Conservation (phyloP, 495 filamentous ascomycete species). For the Aspergillus diversus region DNA sequence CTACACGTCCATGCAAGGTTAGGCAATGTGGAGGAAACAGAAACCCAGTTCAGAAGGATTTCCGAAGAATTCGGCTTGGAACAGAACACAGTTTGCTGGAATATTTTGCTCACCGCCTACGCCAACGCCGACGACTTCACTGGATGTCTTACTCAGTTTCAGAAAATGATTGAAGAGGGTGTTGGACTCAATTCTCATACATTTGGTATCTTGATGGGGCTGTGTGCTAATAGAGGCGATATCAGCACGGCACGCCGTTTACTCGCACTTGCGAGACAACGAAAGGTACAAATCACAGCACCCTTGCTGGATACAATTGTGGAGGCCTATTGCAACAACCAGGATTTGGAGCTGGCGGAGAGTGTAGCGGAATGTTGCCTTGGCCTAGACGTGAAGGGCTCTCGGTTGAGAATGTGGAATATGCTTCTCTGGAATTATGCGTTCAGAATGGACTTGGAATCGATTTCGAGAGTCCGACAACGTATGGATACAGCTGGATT, state of each 20-base stretch:
- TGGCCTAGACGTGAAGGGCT: constrained; percentile 43
- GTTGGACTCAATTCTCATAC: constrained; percentile 60
- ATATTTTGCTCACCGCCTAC: constrained; percentile 76
- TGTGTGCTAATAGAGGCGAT: constrained; percentile 76
- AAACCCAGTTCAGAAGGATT: constrained; percentile 62
- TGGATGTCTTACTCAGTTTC: constrained; percentile 62
- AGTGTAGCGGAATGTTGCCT: constrained; percentile 53
- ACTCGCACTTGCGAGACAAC: constrained; percentile 55
- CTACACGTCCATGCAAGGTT: constrained; percentile 68
- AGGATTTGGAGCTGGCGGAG: constrained; percentile 62
- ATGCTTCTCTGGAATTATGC: constrained; percentile 70
- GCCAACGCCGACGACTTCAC: constrained; percentile 65
- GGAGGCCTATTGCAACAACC: constrained; percentile 68
- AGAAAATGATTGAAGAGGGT: constrained; percentile 50
- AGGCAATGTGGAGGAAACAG: constrained; percentile 61
- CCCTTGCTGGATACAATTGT: constrained; percentile 68
- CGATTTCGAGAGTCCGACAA: constrained; percentile 61
- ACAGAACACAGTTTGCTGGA: constrained; percentile 65
- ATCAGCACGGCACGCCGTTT: constrained; percentile 65
- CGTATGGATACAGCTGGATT: constrained; percentile 63
- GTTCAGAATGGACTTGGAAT: constrained; percentile 61
- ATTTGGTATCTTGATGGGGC: constrained; percentile 70
- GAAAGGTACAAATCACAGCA: constrained; percentile 42
- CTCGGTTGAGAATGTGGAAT: constrained; percentile 75
- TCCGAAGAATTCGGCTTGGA: constrained; percentile 52